phyloP scores from a whole-genome alignment of 1,139 yeast genomes.

The Yamadazyma kanchanaburiensis region DNA sequence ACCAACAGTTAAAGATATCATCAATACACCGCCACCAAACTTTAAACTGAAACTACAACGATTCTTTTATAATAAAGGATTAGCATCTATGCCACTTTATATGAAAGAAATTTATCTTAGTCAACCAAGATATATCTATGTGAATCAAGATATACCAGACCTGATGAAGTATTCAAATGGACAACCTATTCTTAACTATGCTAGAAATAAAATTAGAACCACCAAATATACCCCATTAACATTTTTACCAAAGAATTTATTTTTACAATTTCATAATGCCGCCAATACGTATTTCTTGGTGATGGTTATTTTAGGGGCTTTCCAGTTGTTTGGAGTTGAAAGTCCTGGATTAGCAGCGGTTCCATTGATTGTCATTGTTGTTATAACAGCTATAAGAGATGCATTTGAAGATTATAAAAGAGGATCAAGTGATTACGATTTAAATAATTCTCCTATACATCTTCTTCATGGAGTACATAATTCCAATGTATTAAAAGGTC shows the following conservation, averaged over 20 bases:
- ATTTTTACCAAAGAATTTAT: conserved; percentile 81
- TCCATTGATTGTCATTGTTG: conserved; percentile 89
- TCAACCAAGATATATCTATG: conserved; percentile 37
- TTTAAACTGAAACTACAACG: conserved; percentile 25
- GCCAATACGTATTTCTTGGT: conserved; percentile 87
- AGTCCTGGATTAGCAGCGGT: conserved; percentile 89
- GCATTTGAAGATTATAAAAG: conserved; percentile 93
- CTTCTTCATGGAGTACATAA: conserved; percentile 68
- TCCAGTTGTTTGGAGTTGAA: conserved; percentile 87
- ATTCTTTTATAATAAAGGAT: conserved; percentile 29
- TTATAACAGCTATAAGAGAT: conserved; percentile 86
- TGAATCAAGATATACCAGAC: conserved; percentile 34
- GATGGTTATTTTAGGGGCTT: conserved; percentile 79
- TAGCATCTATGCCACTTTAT: conserved; percentile 32
- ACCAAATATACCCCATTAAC: conserved; percentile 91
- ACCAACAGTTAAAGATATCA: conserved; percentile 17
- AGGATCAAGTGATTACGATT: conserved; percentile 72
- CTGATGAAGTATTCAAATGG: conserved; percentile 44
- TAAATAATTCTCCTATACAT: conserved; percentile 85
- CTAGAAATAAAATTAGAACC: conserved; percentile 91
- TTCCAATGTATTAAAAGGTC: conserved; percentile 71
- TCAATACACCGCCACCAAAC: conserved; percentile 29
- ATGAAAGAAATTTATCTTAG: conserved; percentile 32
- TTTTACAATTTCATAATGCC: conserved; percentile 77
- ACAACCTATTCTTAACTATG: conserved; percentile 53